These are phyloP conservation scores for Ophiostoma perfectum DNA, from an alignment of 2,329 filamentous ascomycete species.

Conservation along the genomic window DNA sequence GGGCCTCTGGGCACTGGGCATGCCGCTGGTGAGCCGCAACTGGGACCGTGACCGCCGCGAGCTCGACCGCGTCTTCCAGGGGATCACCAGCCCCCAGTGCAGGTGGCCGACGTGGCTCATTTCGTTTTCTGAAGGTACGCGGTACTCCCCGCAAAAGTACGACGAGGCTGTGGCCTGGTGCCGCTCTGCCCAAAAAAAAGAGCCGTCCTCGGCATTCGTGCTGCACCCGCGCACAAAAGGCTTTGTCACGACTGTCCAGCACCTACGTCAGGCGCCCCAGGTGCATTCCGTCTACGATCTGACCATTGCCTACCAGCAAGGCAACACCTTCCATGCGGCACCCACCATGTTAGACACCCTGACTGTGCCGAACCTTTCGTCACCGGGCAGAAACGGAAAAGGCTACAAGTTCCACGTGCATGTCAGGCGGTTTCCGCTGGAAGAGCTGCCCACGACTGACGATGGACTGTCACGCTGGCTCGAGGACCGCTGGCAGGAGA, in stretches of 20 bases:
- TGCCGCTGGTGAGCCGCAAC: slow-evolving; percentile 57
- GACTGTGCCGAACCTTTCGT: slow-evolving; percentile 35
- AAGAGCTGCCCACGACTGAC: neutral
- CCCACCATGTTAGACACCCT: slow-evolving; percentile 52
- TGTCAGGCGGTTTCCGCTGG: neutral
- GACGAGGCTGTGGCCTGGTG: slow-evolving; percentile 49
- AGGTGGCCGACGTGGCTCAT: slow-evolving; percentile 59
- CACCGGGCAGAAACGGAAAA: neutral
- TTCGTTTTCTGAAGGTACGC: slow-evolving; percentile 59
- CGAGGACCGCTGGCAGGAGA: neutral
- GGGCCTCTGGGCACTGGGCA: slow-evolving; percentile 60
- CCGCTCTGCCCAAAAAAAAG: slow-evolving; percentile 50
- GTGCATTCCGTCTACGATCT: slow-evolving; percentile 52
- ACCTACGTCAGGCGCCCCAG: slow-evolving; percentile 46
- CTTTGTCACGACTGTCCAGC: slow-evolving; percentile 42
- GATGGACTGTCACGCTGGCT: neutral
- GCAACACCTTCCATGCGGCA: slow-evolving; percentile 36
- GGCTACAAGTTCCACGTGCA: slow-evolving; percentile 4
- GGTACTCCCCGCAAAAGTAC: slow-evolving; percentile 52
- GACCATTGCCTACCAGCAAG: slow-evolving; percentile 48
- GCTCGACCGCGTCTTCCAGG: slow-evolving; percentile 52
- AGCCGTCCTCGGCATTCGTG: slow-evolving; percentile 33
- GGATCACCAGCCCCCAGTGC: slow-evolving; percentile 41
- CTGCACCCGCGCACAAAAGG: slow-evolving; percentile 3
- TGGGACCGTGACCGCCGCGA: slow-evolving; percentile 54